phyloP scores from a whole-genome alignment of 1,139 yeast species.

The Pichia norvegensis region DNA sequence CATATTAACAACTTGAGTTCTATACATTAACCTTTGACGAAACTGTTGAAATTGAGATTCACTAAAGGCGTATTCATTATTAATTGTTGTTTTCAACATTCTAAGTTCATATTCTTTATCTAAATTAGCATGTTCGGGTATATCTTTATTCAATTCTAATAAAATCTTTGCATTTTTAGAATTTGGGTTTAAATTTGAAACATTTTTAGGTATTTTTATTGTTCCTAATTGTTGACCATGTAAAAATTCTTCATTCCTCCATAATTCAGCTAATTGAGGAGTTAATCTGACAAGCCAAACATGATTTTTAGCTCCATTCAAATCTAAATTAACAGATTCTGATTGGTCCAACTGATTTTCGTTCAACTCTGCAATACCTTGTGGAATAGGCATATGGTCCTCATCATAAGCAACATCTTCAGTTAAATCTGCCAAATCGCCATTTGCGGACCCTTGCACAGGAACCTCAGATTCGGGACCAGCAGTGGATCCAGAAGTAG shows the following conservation, averaged over 20 bases:
- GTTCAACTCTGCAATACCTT: slow-evolving; percentile 28
- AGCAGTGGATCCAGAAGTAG: not conserved
- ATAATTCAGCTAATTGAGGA: slow-evolving; percentile 70
- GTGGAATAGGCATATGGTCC: slow-evolving; percentile 27
- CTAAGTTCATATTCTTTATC: slow-evolving; percentile 83
- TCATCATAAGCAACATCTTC: slow-evolving; percentile 22
- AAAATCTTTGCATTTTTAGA: slow-evolving; percentile 36
- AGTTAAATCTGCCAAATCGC: not conserved
- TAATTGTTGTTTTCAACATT: slow-evolving; percentile 69
- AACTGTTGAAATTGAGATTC: slow-evolving; percentile 75
- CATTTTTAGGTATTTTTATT: slow-evolving; percentile 54
- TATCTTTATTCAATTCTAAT: slow-evolving; percentile 43
- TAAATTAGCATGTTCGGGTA: slow-evolving; percentile 31
- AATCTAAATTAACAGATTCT: slow-evolving; percentile 59
- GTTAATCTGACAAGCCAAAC: slow-evolving; percentile 93
- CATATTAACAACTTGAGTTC: slow-evolving; percentile 42
- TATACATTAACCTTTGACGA: slow-evolving; percentile 35
- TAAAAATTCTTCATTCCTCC: slow-evolving; percentile 59
- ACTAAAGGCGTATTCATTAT: slow-evolving; percentile 82
- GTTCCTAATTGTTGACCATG: slow-evolving; percentile 76
- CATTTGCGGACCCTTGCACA: not conserved
- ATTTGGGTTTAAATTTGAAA: not conserved
- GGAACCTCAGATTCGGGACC: not conserved
- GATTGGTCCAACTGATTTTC: slow-evolving; percentile 25
- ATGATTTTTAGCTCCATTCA: slow-evolving; percentile 49